Conservation (phyloP, 2,329 filamentous ascomycete species). For the Calycina herbarum region DNA sequence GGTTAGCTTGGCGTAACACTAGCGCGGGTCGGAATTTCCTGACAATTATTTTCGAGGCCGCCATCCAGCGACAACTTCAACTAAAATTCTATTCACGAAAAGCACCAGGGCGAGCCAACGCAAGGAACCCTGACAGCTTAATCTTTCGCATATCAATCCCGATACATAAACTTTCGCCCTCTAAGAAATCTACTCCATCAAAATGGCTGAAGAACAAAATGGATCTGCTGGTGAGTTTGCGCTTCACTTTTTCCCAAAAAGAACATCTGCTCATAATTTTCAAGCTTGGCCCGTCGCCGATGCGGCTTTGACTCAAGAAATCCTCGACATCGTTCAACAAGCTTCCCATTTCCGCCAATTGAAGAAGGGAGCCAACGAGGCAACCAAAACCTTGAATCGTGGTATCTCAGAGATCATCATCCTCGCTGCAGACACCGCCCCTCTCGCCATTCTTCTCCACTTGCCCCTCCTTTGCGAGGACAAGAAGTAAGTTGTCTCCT, state of each 20-base stretch:
- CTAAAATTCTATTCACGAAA: conserved; percentile 18
- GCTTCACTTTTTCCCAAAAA: background rate
- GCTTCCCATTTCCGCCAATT: conserved; percentile 64
- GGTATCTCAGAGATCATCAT: conserved; percentile 89
- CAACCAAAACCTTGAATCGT: conserved; percentile 86
- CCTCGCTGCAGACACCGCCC: conserved; percentile 83
- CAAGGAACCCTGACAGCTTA: conserved; percentile 55
- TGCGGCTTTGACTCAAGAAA: conserved; percentile 71
- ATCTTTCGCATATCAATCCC: conserved; percentile 1
- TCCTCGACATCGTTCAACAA: conserved; percentile 75
- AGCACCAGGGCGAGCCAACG: conserved; percentile 58
- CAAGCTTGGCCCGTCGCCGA: conserved; percentile 72
- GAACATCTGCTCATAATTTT: conserved; percentile 9
- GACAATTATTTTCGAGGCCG: conserved; percentile 11
- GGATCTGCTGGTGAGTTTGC: conserved; percentile 33
- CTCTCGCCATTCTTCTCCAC: conserved; percentile 85
- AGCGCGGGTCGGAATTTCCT: conserved; percentile 11
- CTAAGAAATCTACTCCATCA: conserved; percentile 14
- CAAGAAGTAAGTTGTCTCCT: conserved; percentile 46
- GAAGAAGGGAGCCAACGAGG: conserved; percentile 87
- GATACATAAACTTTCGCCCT: background rate
- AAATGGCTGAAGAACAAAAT: conserved; percentile 40
- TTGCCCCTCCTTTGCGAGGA: conserved; percentile 86
- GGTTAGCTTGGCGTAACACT: conserved; percentile 6
- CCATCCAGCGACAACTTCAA: background rate